Base-by-base conservation (phyloP, 2,329 filamentous ascomycete species). In the Cytospora paraplurivora region DNA sequence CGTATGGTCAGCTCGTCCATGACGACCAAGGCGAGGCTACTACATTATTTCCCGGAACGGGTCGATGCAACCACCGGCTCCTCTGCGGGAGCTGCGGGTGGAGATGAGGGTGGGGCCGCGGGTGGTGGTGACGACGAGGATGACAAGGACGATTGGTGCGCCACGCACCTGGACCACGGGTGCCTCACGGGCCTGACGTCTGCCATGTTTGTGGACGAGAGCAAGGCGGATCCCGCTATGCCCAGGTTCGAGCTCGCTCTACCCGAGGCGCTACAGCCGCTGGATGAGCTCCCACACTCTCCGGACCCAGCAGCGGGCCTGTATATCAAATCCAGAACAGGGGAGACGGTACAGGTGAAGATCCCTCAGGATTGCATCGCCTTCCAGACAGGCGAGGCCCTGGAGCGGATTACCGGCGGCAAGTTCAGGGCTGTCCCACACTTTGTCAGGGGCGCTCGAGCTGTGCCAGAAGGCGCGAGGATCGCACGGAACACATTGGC, bases 181-280 rank as follows among this genome's bases (percentile, higher is more conserved):
- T 98, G 94, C 73, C 82, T 99, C 37, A 99, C 95, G 0, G 94
- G 93, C 15, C 82, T 99, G 38, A 99, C 95, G 0, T 94, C 90
- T 2, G 93, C 94, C 69, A 97, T 98, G 93, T 98, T 96, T 75
- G 84, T 98, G 67, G 92, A 98, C 72, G 94, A 98, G 77, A 77
- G 73, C 32, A 71, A 69, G 52, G 71, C 72, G 11, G 69, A 74
- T 41, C 68, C 72, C 4, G 62, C 67, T 8, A 68, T 67, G 69
- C 72, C 33, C 72, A 75, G 38, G 65, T 70, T 79, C 67, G 67
- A 70, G 64, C 70, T 78, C 47, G 68, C 77, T 50, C 72, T 78
- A 0, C 74, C 74, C 7, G 67, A 58, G 57, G 66, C 69, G 44
- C 73, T 79, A 2, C 75, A 82, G 1, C 80, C 84, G 0, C 82